Evolutionary conservation across 257 asterid species (phyloP).

Genomic region (Solanum habrochaites): DNA sequence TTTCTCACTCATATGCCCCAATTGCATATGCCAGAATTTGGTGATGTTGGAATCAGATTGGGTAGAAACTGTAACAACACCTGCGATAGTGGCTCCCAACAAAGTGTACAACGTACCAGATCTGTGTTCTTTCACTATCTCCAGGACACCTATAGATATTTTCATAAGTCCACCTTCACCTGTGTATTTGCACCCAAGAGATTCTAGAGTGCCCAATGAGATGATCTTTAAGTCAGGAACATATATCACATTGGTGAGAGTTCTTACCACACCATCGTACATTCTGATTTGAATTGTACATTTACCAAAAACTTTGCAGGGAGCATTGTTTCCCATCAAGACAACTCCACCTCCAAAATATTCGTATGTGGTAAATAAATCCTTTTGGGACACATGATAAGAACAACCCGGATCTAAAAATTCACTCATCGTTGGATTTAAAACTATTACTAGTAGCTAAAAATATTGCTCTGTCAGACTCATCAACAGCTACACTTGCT

Average conservation of each 20-base stretch:
- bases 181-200: not conserved
- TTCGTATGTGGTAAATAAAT: not conserved
- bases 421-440: not conserved
- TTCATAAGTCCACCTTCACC: not conserved
- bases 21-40: not conserved
- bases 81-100: not conserved
- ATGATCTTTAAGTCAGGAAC: not conserved
- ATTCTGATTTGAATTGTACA: not conserved
- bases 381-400: not conserved
- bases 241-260: not conserved
- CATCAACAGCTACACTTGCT: not conserved
- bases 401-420: not conserved
- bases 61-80: not conserved
- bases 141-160: not conserved
- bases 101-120: not conserved
- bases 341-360: not conserved
- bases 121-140: not conserved
- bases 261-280: not conserved
- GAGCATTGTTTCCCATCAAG: not conserved
- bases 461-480: not conserved
- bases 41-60: not conserved
- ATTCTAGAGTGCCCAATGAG: not conserved
- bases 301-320: not conserved
- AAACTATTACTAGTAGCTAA: not conserved
- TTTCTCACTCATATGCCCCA: not conserved